phyloP scores from a whole-genome alignment of 306 rosid genomes.

The Notholithocarpus densiflorus region DNA sequence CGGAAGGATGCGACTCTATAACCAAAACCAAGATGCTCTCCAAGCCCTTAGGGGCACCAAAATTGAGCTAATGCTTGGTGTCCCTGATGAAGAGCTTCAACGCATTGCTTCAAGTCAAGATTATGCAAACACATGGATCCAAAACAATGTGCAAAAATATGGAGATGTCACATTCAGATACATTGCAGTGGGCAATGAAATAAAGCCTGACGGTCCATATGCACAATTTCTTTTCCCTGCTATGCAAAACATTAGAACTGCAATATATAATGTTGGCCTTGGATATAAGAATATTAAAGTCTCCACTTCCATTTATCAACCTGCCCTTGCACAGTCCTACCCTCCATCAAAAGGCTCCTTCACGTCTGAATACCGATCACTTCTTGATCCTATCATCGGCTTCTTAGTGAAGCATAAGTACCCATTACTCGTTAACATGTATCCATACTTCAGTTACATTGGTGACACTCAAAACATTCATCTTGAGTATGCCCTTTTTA shows the following conservation, averaged over 20 bases:
- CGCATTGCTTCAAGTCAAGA: constrained; percentile 20
- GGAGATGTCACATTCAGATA: constrained; percentile 42
- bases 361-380: background rate
- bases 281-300: constrained; percentile 31
- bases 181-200: constrained; percentile 54
- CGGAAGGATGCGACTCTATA: constrained; percentile 40
- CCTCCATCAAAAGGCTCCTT: constrained; percentile 50
- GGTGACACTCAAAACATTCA: background rate
- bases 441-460: constrained; percentile 34
- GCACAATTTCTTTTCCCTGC: constrained; percentile 38
- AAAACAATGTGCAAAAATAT: constrained; percentile 17
- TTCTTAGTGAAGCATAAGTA: constrained; percentile 19
- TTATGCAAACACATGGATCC: constrained; percentile 43
- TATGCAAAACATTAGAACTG: constrained; percentile 38
- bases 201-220: background rate
- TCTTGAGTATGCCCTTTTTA: constrained; percentile 39
- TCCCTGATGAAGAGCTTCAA: constrained; percentile 13
- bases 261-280: constrained; percentile 25
- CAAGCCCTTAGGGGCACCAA: constrained; percentile 50
- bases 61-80: constrained; percentile 28
- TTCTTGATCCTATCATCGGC: constrained; percentile 21
- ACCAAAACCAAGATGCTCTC: constrained; percentile 26
- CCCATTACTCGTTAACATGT: constrained; percentile 39
- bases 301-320: constrained; percentile 29
- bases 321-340: constrained; percentile 24